Base-by-base conservation (phyloP, 2,329 filamentous ascomycete genomes). In the Clarireedia paspali region DNA sequence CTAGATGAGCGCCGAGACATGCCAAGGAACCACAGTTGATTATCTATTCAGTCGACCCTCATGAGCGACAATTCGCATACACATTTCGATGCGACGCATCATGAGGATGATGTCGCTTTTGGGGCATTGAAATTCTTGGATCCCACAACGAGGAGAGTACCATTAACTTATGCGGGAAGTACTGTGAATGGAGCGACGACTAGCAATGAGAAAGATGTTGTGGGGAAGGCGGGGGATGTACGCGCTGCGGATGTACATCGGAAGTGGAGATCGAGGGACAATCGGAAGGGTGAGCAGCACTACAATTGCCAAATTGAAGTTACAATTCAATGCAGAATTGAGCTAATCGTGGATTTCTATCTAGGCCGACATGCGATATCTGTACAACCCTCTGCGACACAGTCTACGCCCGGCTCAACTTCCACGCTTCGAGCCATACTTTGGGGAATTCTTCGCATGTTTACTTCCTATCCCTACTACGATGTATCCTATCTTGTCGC, bases 401-500 rank as follows among this genome's bases (percentile, higher is more conserved):
- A 58, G 15, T 58, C 63, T 30, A 7, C 7, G n/a, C 24, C 24
- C 45, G 23, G 30, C 30, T 73, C 47, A 53, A 72, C 61, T 59
- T 72, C 55, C 50, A 68, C 58, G 36, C 38, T 65, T 63, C 51
- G 47, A 50, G 49, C 47, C 57, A 67, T 59, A 10, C 47, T 68
- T 7, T 49, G 55, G 3, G 73, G 70, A 2, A 70, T 82, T 38
- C 59, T 67, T 51, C 71, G 72, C 17, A 82, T 81, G 77, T 66
- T 74, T 55, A 78, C 72, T 6, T 67, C 66, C 47, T 81, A 70
- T 53, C 80, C 80, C 0, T 68, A 78, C 50, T 83, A 78, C 77
- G 79, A 83, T 59, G 70, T 83, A 10, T 81, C 78, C 0, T 83
- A 76, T 60, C 71, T 79, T 5, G 76, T 82, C 6, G 79, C 79